A percentile compares a stretch with the other conserved stretches of the same genome.
phyloP scores from a whole-genome alignment of 257 asterid species.

The Coffea eugenioides region DNA sequence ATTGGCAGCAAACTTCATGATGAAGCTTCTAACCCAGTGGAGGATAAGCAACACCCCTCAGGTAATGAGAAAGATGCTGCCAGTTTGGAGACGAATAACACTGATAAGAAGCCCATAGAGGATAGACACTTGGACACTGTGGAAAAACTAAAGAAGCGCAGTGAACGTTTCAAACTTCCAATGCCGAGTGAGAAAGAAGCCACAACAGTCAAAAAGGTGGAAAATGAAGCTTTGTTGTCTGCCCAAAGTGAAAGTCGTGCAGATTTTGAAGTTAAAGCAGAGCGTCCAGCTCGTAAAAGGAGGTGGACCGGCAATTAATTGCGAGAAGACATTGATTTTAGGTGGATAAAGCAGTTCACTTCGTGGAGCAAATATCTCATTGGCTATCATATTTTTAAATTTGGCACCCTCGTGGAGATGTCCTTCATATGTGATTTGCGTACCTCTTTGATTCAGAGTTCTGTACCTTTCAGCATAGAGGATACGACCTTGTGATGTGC shows the following conservation, averaged over 20 bases:
- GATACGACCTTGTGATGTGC: neutral
- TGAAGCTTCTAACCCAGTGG: conserved; percentile 41
- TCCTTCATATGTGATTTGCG: neutral
- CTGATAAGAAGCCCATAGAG: conserved; percentile 41
- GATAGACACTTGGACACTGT: conserved; percentile 89
- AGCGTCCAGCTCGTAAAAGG: conserved; percentile 91
- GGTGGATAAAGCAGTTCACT: neutral
- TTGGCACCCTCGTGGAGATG: neutral
- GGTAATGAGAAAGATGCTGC: conserved; percentile 41
- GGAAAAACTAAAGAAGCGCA: conserved; percentile 84
- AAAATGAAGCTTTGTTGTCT: conserved; percentile 50
- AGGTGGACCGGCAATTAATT: conserved; percentile 83
- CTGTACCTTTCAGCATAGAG: conserved; percentile 1
- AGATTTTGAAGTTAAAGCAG: conserved; percentile 72
- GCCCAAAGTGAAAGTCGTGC: conserved; percentile 47
- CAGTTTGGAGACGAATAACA: conserved; percentile 35
- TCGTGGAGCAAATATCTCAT: conserved; percentile 4
- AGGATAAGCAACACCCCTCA: conserved; percentile 45
- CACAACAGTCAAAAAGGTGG: conserved; percentile 45
- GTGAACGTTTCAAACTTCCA: conserved; percentile 96
- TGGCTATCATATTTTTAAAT: neutral
- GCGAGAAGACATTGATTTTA: neutral
- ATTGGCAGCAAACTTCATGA: conserved; percentile 28
- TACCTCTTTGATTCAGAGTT: neutral
- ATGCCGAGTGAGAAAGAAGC: conserved; percentile 83